phyloP scores from a whole-genome alignment of 352 stramenopile species.

The Peronospora destructor region DNA sequence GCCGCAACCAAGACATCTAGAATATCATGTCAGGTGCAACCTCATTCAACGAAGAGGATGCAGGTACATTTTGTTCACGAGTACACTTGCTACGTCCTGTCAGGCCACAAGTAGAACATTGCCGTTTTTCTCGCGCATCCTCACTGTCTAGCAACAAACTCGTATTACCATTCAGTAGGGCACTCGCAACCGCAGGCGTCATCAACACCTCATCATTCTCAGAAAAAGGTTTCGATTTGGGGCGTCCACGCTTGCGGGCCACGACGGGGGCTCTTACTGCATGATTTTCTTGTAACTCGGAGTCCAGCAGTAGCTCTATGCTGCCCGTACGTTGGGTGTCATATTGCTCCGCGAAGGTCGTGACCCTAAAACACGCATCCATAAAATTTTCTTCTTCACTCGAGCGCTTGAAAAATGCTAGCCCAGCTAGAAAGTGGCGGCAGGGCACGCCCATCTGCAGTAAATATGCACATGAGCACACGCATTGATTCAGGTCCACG shows the following conservation, averaged over 20 bases:
- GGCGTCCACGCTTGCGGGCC: slow-evolving; percentile 27
- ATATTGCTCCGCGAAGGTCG: slow-evolving; percentile 26
- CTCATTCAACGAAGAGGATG: not conserved
- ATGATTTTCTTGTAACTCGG: slow-evolving; percentile 28
- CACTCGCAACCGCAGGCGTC: slow-evolving; percentile 7
- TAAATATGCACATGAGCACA: slow-evolving; percentile 31
- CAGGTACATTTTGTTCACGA: slow-evolving; percentile 12
- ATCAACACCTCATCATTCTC: slow-evolving; percentile 10
- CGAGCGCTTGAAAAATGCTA: slow-evolving; percentile 25
- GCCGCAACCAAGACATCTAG: slow-evolving; percentile 12
- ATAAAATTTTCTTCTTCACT: slow-evolving; percentile 15
- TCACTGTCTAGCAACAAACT: slow-evolving; percentile 5
- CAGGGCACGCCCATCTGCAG: slow-evolving; percentile 31
- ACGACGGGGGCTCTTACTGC: slow-evolving; percentile 22
- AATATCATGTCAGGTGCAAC: slow-evolving; percentile 17
- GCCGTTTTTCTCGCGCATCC: slow-evolving; percentile 13
- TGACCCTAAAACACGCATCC: slow-evolving; percentile 23
- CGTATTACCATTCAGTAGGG: slow-evolving; percentile 5
- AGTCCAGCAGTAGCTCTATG: slow-evolving; percentile 31
- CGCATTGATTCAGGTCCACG: slow-evolving; percentile 23
- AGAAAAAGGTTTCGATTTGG: slow-evolving; percentile 22
- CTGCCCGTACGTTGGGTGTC: slow-evolving; percentile 17
- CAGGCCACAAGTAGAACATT: slow-evolving; percentile 23
- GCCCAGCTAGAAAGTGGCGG: slow-evolving; percentile 27
- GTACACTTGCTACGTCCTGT: slow-evolving; percentile 29